Base-by-base conservation (phyloP, 768 basidiomycete species). In the Lactarius akahatsu region DNA sequence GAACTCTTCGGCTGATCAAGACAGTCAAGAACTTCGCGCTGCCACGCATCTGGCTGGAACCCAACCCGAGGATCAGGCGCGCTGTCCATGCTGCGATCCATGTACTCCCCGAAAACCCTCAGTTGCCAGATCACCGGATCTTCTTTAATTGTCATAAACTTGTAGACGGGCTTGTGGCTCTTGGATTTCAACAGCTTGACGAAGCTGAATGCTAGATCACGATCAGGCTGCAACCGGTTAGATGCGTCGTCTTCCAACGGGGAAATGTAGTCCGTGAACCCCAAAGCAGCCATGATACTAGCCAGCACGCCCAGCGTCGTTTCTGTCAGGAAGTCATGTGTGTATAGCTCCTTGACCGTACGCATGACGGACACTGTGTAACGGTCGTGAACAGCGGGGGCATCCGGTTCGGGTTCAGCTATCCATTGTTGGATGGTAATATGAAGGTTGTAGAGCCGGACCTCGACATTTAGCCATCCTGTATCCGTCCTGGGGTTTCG, bases 41-140 rank as follows among this genome's bases (percentile, higher is more conserved):
- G 90, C 89, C 89, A 91, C 1, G 82, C 85, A 72, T 91, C 89
- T 0, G 89, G 89, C 26, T 81, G 76, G 73, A 91, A 91, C 1
- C 78, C 67, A 40, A 90, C 88, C 0, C 89, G 80, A 7, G 73
- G 57, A 74, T 91, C 90, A 0, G 75, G 72, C 61, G 81, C 76
- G 50, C 85, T 80, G 67, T 89, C 89, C 84, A 91, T 87, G 66
- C 82, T 85, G 41, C 89, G 78, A 70, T 89, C 87, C 89, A 91
- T 87, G 71, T 78, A 86, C 68, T 88, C 83, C 7, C 89, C 89
- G 64, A 89, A 89, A 13, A 83, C 73, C n/a, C 86, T 81, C 30
- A 91, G 76, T 72, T 90, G 89, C 87, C 89, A 91, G 15, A 78
- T 75, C 10, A 87, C 73, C 1, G 86, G 85, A 65, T 85, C 77